These are phyloP conservation scores for Diaporthe sp. DNA, from an alignment of 2,329 filamentous ascomycete genomes.

Conservation along the genomic window DNA sequence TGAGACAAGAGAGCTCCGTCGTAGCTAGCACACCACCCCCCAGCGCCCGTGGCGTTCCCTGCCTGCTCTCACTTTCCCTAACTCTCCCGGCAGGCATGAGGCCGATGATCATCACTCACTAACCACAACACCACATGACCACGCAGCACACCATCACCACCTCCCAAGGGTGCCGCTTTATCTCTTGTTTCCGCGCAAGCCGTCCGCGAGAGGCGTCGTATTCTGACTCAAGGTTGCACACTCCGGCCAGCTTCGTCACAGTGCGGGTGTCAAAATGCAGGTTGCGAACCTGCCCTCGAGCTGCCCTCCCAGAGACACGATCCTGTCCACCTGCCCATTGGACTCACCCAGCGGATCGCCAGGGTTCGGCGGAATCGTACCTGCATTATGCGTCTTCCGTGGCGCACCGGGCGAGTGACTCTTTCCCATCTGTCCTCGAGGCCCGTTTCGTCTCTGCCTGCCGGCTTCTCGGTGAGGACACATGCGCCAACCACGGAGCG, in stretches of 20 bases:
- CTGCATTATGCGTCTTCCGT: constrained; percentile 42
- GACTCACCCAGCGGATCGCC: constrained; percentile 32
- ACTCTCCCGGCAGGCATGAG: constrained; percentile 35
- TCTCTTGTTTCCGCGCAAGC: constrained; percentile 38
- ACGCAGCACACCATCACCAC: constrained; percentile 41
- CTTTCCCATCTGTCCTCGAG: not conserved
- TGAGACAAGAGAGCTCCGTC: constrained; percentile 36
- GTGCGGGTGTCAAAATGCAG: not conserved
- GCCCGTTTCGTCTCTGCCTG: constrained; percentile 31
- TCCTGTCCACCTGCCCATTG: constrained; percentile 25
- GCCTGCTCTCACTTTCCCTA: not conserved
- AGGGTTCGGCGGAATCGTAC: constrained; percentile 34
- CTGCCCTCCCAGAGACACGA: not conserved
- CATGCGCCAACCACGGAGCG: not conserved
- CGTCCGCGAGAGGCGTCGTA: constrained; percentile 24
- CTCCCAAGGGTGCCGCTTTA: constrained; percentile 5
- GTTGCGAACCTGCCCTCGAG: not conserved
- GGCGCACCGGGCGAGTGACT: constrained; percentile 38
- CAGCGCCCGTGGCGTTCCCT: constrained; percentile 13
- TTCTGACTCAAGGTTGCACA: constrained; percentile 38
- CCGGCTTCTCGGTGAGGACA: constrained; percentile 12
- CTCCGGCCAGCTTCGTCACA: constrained; percentile 4
- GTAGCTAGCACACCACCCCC: constrained; percentile 24
- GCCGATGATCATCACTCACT: constrained; percentile 14
- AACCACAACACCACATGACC: constrained; percentile 36